phyloP scores from a whole-genome alignment of 768 basidiomycete genomes.

The Kockovaella imperatae region DNA sequence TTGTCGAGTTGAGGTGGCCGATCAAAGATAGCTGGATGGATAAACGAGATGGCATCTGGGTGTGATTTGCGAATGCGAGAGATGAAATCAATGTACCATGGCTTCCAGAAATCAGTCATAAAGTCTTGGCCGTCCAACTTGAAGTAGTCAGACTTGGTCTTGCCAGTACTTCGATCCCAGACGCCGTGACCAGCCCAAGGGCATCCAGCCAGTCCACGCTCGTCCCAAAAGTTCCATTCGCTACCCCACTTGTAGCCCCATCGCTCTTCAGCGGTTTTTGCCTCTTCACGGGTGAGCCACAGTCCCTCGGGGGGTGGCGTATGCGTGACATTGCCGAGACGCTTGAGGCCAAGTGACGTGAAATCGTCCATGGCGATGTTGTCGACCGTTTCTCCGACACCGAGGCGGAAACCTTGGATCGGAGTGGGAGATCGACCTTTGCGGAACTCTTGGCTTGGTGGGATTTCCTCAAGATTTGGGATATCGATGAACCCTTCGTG shows the following conservation, averaged over 20 bases:
- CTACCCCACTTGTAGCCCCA: constrained; percentile 79
- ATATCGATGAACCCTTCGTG: constrained; percentile 72
- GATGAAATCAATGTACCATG: constrained; percentile 44
- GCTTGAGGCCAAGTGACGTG: constrained; percentile 65
- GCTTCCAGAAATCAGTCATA: constrained; percentile 68
- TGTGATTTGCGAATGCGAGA: constrained; percentile 52
- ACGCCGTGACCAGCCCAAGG: constrained; percentile 40
- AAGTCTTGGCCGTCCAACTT: constrained; percentile 54
- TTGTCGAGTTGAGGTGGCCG: constrained; percentile 59
- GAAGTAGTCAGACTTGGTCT: constrained; percentile 70
- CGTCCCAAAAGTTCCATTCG: constrained; percentile 41
- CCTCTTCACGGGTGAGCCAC: constrained; percentile 59
- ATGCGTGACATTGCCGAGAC: constrained; percentile 65
- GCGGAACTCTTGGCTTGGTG: constrained; percentile 57
- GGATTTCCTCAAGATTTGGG: constrained; percentile 59
- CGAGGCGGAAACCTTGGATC: constrained; percentile 71
- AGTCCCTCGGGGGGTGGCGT: constrained; percentile 65
- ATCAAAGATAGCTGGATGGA: constrained; percentile 85
- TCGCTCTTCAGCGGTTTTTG: constrained; percentile 46
- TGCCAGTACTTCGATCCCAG: constrained; percentile 50
- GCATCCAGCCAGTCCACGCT: constrained; percentile 61
- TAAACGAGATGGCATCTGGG: constrained; percentile 76
- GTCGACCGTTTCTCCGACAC: constrained; percentile 69
- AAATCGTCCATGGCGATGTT: constrained; percentile 78
- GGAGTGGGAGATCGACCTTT: constrained; percentile 84